phyloP scores from a whole-genome alignment of 176 grass and related monocot genomes.

The Oryza glumipatula region DNA sequence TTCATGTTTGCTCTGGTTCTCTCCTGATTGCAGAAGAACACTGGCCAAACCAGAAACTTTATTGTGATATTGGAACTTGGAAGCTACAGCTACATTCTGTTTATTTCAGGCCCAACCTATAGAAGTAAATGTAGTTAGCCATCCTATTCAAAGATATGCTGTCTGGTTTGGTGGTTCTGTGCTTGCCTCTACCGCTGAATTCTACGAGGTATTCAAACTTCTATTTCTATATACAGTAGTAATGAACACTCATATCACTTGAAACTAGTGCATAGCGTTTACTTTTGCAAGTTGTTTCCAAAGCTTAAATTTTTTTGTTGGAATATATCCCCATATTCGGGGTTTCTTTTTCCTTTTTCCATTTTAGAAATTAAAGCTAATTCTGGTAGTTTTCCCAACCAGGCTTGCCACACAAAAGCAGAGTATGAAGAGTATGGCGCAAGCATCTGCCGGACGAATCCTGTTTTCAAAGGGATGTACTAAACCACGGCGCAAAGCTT shows the following conservation, averaged over 20 bases:
- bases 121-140: slow-evolving; percentile 92
- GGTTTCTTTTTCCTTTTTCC: background rate
- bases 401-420: slow-evolving; percentile 99
- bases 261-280: background rate
- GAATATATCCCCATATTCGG: background rate
- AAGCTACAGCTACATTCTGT: slow-evolving; percentile 20
- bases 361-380: slow-evolving; percentile 10
- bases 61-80: background rate
- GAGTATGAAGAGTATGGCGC: slow-evolving; percentile 98
- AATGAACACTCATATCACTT: background rate
- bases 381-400: background rate
- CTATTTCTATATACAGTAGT: background rate
- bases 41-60: slow-evolving; percentile 6
- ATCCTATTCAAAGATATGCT: slow-evolving; percentile 96
- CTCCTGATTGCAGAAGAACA: background rate
- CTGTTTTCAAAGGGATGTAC: slow-evolving; percentile 99
- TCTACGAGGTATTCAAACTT: slow-evolving; percentile 79
- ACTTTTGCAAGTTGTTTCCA: background rate
- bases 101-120: slow-evolving; percentile 78
- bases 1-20: slow-evolving; percentile 34
- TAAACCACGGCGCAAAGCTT: slow-evolving; percentile 23
- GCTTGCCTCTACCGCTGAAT: slow-evolving; percentile 95
- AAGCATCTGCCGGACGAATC: slow-evolving; percentile 90
- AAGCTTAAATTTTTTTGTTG: background rate
- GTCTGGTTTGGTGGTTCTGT: slow-evolving; percentile 99